Evolutionary conservation across 805 yeast species (phyloP).

Genomic region (Ogataea corticis): DNA sequence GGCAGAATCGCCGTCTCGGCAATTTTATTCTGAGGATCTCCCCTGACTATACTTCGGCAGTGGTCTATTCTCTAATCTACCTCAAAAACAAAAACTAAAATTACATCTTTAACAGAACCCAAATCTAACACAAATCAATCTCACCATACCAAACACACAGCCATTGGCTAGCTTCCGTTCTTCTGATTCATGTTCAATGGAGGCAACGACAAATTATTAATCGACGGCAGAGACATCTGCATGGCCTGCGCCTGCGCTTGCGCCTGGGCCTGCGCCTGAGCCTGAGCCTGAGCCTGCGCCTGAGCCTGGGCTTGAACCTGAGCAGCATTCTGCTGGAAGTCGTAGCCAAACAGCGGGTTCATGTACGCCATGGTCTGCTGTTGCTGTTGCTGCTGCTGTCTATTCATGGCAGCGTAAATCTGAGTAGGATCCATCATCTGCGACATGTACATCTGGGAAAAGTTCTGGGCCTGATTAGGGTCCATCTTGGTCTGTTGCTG

Average conservation of each 20-base stretch:
- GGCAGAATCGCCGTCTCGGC: too few species aligned
- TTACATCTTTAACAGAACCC: neutral
- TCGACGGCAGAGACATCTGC: constrained; percentile 30
- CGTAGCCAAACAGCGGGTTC: constrained; percentile 25
- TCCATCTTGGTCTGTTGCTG: constrained; percentile 19
- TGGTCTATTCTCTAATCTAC: constrained; percentile 1
- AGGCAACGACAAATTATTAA: constrained; percentile 34
- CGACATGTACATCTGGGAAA: constrained; percentile 22
- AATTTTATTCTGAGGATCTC: too few species aligned
- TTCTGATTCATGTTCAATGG: constrained; percentile 33
- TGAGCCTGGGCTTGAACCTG: constrained; percentile 21
- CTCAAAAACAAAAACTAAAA: constrained; percentile 2
- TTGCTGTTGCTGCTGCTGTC: constrained; percentile 25
- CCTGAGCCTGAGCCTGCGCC: constrained; percentile 19
- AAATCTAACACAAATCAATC: neutral
- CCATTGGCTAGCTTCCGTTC: constrained; percentile 17
- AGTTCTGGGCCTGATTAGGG: constrained; percentile 20
- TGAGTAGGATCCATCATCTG: constrained; percentile 27
- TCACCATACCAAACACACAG: neutral
- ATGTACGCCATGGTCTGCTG: constrained; percentile 18
- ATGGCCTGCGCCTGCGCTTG: constrained; percentile 18
- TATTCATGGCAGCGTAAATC: constrained; percentile 24
- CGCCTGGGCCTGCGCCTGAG: constrained; percentile 19
- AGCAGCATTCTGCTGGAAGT: constrained; percentile 21
- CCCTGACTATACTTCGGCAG: too few species aligned